Evolutionary conservation across 1,284 basidiomycete genomes (phyloP).

Genomic region (Wolfiporia cocos): DNA sequence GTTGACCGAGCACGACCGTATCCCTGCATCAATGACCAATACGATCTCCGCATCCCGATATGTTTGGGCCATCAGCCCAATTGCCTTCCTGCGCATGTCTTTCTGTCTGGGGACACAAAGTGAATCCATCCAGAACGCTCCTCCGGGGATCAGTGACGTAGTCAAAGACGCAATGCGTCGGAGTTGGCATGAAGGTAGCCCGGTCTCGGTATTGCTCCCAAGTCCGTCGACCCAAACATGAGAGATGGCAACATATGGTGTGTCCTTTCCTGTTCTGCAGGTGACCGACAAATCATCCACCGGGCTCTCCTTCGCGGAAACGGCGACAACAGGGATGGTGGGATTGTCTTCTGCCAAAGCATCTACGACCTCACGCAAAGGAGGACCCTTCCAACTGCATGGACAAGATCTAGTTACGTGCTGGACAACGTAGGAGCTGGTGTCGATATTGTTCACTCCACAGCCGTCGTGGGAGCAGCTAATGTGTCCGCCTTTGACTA

Average conservation of each 20-base stretch:
- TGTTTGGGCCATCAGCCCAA: conserved; percentile 8
- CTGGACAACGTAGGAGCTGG: background rate
- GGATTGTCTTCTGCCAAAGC: background rate
- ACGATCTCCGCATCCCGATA: conserved; percentile 7
- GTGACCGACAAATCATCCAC: background rate
- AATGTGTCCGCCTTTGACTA: background rate
- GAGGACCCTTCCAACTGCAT: background rate
- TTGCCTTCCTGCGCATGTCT: conserved; percentile 5
- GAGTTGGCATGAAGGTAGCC: conserved; percentile 10
- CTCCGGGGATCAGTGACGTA: conserved; percentile 1
- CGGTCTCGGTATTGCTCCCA: conserved; percentile 11
- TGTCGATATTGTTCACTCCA: background rate
- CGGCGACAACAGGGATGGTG: background rate
- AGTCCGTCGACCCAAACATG: conserved; percentile 13
- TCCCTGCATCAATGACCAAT: conserved; percentile 7
- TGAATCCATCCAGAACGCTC: conserved; percentile 10
- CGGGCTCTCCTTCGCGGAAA: too few species aligned
- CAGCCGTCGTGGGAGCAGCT: background rate
- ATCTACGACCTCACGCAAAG: background rate
- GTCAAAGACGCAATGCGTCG: conserved; percentile 1
- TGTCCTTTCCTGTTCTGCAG: background rate
- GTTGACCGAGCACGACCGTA: conserved; percentile 3
- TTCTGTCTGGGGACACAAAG: conserved; percentile 8
- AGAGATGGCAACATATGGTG: conserved; percentile 9
- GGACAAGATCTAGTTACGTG: background rate